Conservation (phyloP, 108 stramenopile genomes). For the Skeletonema grethae region DNA sequence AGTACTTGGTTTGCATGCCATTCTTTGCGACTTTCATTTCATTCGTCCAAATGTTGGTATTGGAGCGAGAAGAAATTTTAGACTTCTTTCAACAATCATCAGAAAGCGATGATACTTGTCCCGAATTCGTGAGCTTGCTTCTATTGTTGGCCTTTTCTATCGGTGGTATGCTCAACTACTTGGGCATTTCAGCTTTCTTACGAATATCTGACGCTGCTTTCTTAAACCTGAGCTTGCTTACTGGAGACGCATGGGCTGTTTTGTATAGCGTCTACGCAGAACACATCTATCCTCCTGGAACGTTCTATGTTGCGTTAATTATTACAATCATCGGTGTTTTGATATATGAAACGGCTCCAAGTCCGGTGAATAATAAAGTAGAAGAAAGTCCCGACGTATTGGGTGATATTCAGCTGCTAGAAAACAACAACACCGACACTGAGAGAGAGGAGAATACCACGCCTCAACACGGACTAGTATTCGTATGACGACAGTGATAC, state of each 20-base stretch:
- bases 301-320: slow-evolving; percentile 85
- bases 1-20: slow-evolving; percentile 90
- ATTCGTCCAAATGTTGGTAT: slow-evolving; percentile 57
- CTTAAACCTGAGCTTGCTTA: slow-evolving; percentile 86
- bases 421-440: background rate
- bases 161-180: slow-evolving; percentile 56
- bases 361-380: slow-evolving; percentile 47
- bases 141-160: slow-evolving; percentile 61
- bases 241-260: slow-evolving; percentile 94
- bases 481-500: background rate
- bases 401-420: slow-evolving; percentile 30
- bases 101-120: slow-evolving; percentile 36
- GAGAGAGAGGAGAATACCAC: background rate
- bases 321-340: slow-evolving; percentile 85
- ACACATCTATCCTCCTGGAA: slow-evolving; percentile 64
- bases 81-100: slow-evolving; percentile 40
- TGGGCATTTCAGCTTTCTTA: slow-evolving; percentile 69
- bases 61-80: slow-evolving; percentile 68
- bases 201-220: slow-evolving; percentile 74
- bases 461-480: background rate
- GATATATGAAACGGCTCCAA: slow-evolving; percentile 89
- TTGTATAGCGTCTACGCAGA: slow-evolving; percentile 82
- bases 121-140: slow-evolving; percentile 26
- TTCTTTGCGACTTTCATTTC: slow-evolving; percentile 78
- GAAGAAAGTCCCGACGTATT: background rate